Base-by-base conservation (phyloP, 805 yeast genomes). In the Candida nonsorbophila region DNA sequence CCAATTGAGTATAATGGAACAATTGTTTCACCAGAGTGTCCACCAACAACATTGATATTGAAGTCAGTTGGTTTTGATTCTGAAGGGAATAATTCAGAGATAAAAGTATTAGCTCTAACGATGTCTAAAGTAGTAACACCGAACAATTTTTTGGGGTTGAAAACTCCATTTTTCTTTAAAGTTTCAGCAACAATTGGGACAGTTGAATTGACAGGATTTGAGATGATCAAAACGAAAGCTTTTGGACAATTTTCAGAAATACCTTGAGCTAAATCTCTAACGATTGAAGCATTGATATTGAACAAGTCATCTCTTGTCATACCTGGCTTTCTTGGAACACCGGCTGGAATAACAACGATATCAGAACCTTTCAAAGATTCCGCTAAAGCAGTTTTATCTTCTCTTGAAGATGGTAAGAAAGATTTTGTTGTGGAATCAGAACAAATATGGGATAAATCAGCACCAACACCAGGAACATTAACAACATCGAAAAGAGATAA, bases 21-120 rank as follows among this genome's bases (percentile, higher is more conserved):
- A 51, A 87, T 87, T 28, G 96, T 87, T 53, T 82, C 90, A 41
- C 96, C 96, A 18, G 95, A 84, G 69, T 87, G 97, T 30, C 97
- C 97, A 38, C 96, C 97, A 44, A 87, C 67, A 30, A 88, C 95
- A 13, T 86, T 79, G 32, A 85, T 66, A 44, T 69, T 71, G 41
- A 64, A 69, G 41, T 71, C 64, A 29, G 84, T 69, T 39, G 75
- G 67, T 39, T 64, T 60, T 31, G 67, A 38, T 17, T 59, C 62
- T 14, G 43, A 53, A 22, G 68, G 65, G 32, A 62, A 61, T 27
- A 75, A 58, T 44, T 75, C 77, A 25, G 85, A 70, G 38, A 80
- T 61, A 57, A 85, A 86, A 25, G 86, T 79, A 56, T 86, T 81
- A 32, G 96, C 87, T 49, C 97, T 76, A 34, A 87, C 92, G 30